Conservation (phyloP, 2,329 filamentous ascomycete genomes). For the Alternaria triticimaculans region DNA sequence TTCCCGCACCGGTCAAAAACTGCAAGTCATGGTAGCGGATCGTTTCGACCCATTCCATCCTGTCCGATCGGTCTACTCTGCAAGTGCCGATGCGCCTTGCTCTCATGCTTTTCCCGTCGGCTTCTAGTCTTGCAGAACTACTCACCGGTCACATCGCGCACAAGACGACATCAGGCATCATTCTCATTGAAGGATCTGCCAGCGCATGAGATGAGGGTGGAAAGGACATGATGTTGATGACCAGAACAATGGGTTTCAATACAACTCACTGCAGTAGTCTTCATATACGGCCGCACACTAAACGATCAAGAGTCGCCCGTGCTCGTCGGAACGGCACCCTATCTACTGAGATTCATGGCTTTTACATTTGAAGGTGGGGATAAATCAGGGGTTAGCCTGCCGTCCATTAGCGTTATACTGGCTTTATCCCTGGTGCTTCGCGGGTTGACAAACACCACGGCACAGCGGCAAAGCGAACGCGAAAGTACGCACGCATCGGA, state of each 20-base stretch:
- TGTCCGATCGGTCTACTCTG: conserved; percentile 15
- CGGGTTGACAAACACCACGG: not conserved
- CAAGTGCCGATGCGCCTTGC: not conserved
- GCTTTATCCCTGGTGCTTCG: not conserved
- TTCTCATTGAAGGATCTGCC: no score
- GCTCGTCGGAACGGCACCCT: not conserved
- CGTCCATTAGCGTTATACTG: not conserved
- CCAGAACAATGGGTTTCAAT: not conserved
- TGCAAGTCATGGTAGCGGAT: conserved; percentile 13
- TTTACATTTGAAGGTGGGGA: not conserved
- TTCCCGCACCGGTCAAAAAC: conserved; percentile 22
- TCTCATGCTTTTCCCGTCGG: not conserved
- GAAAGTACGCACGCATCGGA: not conserved
- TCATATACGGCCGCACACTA: not conserved
- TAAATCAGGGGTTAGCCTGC: not conserved
- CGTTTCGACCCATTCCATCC: not conserved
- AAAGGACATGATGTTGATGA: not conserved
- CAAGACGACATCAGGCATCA: not conserved
- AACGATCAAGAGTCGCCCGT: not conserved
- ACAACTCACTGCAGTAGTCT: not conserved
- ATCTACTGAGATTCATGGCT: not conserved
- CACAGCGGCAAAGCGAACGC: not conserved
- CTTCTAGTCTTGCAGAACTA: not conserved
- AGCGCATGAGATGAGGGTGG: not conserved
- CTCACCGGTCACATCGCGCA: not conserved